These are phyloP conservation scores for Vairimorpha ceranae DNA, from an alignment of 371 early-diverging fungal genomes.

Conservation along the genomic window DNA sequence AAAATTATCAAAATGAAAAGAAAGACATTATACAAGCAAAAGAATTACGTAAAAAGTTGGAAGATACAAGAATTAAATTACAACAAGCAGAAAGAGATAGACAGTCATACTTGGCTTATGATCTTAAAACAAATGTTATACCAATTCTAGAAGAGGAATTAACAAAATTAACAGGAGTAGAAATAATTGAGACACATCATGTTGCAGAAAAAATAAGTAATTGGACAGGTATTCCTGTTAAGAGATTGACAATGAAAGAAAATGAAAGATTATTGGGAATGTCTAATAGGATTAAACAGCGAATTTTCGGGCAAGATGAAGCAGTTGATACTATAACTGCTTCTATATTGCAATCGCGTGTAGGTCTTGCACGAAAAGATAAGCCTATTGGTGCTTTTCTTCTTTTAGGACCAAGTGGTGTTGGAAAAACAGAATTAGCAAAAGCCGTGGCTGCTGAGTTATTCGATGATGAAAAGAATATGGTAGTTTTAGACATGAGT, in stretches of 20 bases:
- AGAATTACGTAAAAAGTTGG: conserved; percentile 57
- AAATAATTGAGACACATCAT: conserved; percentile 74
- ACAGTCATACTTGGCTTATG: conserved; percentile 53
- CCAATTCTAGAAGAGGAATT: conserved; percentile 68
- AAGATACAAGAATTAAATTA: conserved; percentile 56
- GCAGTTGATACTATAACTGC: conserved; percentile 72
- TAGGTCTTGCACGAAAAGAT: conserved; percentile 71
- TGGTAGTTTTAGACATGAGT: conserved; percentile 81
- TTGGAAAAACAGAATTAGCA: conserved; percentile 79
- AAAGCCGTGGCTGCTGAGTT: conserved; percentile 76
- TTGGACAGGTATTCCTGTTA: conserved; percentile 78
- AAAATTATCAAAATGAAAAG: conserved; percentile 53
- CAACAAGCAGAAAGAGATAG: conserved; percentile 57
- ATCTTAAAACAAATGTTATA: conserved; percentile 70
- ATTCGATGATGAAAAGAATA: conserved; percentile 73
- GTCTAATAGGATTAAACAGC: conserved; percentile 67
- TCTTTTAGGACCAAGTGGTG: conserved; percentile 83
- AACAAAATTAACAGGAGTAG: conserved; percentile 67
- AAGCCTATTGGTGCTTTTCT: conserved; percentile 79
- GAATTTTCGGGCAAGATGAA: conserved; percentile 76
- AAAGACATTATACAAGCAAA: conserved; percentile 49
- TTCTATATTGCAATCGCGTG: conserved; percentile 71
- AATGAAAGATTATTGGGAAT: conserved; percentile 72
- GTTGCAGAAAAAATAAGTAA: conserved; percentile 75
- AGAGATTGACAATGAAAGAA: conserved; percentile 71